Base-by-base conservation (phyloP, 2,329 filamentous ascomycete species). In the Cytospora mali region DNA sequence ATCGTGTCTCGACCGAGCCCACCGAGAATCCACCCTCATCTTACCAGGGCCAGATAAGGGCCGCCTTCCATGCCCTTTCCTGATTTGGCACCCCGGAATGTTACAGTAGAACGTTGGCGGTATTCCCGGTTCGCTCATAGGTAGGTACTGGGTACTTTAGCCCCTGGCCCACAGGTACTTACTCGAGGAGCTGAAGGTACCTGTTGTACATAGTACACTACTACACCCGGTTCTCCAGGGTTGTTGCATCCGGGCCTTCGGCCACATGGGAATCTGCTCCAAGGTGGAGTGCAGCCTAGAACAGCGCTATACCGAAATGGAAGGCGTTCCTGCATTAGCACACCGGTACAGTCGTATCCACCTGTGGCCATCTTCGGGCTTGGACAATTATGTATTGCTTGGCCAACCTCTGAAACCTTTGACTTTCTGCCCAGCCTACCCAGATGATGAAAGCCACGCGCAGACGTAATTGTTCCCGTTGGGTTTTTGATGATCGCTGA, bases 251-350 rank as follows among this genome's bases (percentile, higher is more conserved):
- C 60, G 51, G 55, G 27, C 39, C 55, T 33, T 48, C 50, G 46
- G 48, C 58, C 62, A 64, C 60, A 62, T 62, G 62, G 46, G 62
- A n/a, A 62, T 62, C 61, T 58, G 39, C 39, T 11, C 39, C 39
- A n/a, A n/a, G 33, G 39, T 42, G 58, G 62, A 58, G 55, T 61
- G 54, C 64, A 66, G 64, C 48, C 64, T 66, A 64, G 61, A 64
- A 64, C 64, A 52, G 21, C 48, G 55, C 58, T 42, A 55, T 58
- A 51, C 62, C 51, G 13, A 58, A 64, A 58, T 7, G 39, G 58
- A 62, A 56, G 46, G 48, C 56, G 64, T 66, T 64, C 64, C 64
- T 66, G 64, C 64, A 66, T 66, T 66, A 66, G 64, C 55, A 58
- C 55, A 28, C 39, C 52, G 50, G 57, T 48, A 48, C 57, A 16